Conservation (phyloP, 2,329 filamentous ascomycete genomes). For the Magnaporthales sp. region DNA sequence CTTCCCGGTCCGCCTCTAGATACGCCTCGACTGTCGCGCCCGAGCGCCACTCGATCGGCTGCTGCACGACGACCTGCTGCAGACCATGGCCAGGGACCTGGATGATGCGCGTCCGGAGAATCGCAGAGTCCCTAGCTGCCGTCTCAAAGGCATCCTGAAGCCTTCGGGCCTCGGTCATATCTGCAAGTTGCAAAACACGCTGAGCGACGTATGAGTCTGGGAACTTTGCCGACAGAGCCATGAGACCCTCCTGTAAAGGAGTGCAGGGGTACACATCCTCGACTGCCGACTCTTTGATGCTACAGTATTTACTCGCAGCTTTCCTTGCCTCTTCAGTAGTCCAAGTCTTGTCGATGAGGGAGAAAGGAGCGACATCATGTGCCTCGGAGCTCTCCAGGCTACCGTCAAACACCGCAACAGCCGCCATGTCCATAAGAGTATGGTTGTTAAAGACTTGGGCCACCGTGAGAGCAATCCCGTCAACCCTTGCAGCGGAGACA, state of each 20-base stretch:
- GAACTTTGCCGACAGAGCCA: slow-evolving; percentile 42
- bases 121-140: slow-evolving; percentile 26
- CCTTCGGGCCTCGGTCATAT: slow-evolving; percentile 23
- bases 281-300: slow-evolving; percentile 19
- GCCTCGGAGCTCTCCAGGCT: slow-evolving; percentile 9
- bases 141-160: slow-evolving; percentile 34
- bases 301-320: slow-evolving; percentile 14
- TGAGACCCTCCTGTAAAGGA: slow-evolving; percentile 43
- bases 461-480: slow-evolving; percentile 31
- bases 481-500: slow-evolving; percentile 31
- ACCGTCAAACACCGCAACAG: slow-evolving; percentile 15
- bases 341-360: slow-evolving; percentile 8
- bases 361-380: slow-evolving; percentile 14
- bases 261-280: slow-evolving; percentile 48
- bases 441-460: slow-evolving; percentile 36
- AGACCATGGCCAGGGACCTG: slow-evolving; percentile 33
- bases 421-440: slow-evolving; percentile 33
- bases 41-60: slow-evolving; percentile 24
- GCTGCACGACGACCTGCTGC: slow-evolving; percentile 36
- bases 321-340: not conserved
- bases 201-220: slow-evolving; percentile 44
- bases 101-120: slow-evolving; percentile 40
- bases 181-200: slow-evolving; percentile 32
- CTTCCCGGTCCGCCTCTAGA: slow-evolving; percentile 28
- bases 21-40: slow-evolving; percentile 28